These are phyloP conservation scores for Rhodotorula sp. DNA, from an alignment of 1,284 basidiomycete genomes.

Conservation along the genomic window DNA sequence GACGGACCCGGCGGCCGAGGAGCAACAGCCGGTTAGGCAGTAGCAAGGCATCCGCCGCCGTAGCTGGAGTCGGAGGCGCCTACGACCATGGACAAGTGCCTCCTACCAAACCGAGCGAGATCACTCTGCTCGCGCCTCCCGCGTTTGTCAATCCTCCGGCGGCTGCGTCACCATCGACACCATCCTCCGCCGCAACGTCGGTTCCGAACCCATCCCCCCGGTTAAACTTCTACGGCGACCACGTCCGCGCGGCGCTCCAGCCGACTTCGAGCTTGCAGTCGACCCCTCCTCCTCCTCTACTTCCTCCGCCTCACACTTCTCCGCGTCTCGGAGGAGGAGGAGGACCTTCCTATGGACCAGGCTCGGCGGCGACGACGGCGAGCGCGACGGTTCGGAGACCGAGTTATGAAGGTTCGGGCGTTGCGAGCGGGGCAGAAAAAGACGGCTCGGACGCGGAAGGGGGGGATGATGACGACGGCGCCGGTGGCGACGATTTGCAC, in stretches of 20 bases:
- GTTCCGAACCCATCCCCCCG: neutral
- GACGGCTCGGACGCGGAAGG: constrained; percentile 21
- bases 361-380: neutral
- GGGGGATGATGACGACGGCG: neutral
- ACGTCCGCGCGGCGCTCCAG: constrained; percentile 11
- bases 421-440: neutral
- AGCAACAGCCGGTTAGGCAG: constrained; percentile 22
- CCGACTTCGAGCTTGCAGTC: neutral
- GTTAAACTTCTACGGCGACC: constrained; percentile 17
- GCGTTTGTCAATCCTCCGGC: neutral
- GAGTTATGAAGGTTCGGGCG: constrained; percentile 2
- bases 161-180: neutral
- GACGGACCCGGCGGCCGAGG: constrained; percentile 29
- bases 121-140: neutral
- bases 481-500: no score
- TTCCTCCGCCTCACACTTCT: neutral
- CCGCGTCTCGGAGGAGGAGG: neutral
- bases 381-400: neutral
- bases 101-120: neutral
- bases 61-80: neutral
- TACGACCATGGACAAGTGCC: neutral
- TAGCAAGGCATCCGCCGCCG: constrained; percentile 5
- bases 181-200: neutral
- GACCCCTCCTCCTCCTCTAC: neutral
- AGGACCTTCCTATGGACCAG: no score